Conservation (phyloP, 1,284 basidiomycete genomes). For the Trametes polyzona region DNA sequence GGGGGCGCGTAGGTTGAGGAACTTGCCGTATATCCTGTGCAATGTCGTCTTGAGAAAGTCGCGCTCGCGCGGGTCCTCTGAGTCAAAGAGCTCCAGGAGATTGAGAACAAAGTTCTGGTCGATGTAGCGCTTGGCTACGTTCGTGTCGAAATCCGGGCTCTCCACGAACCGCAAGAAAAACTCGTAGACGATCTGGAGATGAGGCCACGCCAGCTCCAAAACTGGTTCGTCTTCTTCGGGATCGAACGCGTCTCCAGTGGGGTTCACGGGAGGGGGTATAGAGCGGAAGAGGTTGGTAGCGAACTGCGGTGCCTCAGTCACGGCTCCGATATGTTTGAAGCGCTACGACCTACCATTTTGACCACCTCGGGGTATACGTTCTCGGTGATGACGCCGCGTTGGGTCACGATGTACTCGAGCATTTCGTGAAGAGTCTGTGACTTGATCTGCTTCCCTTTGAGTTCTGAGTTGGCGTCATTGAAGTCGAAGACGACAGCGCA, state of each 20-base stretch:
- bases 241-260: slow-evolving; percentile 97
- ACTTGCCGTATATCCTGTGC: slow-evolving; percentile 99
- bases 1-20: slow-evolving; percentile 97
- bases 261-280: slow-evolving; percentile 99
- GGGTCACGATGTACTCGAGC: slow-evolving; percentile 98
- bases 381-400: slow-evolving; percentile 96
- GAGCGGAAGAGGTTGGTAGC: slow-evolving; percentile 98
- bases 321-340: neutral
- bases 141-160: slow-evolving; percentile 98
- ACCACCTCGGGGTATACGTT: slow-evolving; percentile 99
- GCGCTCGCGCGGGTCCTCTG: slow-evolving; percentile 97
- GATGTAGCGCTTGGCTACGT: slow-evolving; percentile 96
- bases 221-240: slow-evolving; percentile 99
- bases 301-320: slow-evolving; percentile 60
- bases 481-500: slow-evolving; percentile 99
- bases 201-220: slow-evolving; percentile 98
- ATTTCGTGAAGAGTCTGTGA: slow-evolving; percentile 98
- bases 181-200: slow-evolving; percentile 99
- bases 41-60: slow-evolving; percentile 99
- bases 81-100: slow-evolving; percentile 97
- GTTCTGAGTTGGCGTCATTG: slow-evolving; percentile 95
- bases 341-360: slow-evolving; percentile 76
- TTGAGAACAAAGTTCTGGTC: slow-evolving; percentile 97
- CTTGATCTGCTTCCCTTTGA: slow-evolving; percentile 99
- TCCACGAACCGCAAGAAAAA: slow-evolving; percentile 99